These are phyloP conservation scores for Hypoxylon intermedium DNA, from an alignment of 495 filamentous ascomycete genomes.

Conservation along the genomic window DNA sequence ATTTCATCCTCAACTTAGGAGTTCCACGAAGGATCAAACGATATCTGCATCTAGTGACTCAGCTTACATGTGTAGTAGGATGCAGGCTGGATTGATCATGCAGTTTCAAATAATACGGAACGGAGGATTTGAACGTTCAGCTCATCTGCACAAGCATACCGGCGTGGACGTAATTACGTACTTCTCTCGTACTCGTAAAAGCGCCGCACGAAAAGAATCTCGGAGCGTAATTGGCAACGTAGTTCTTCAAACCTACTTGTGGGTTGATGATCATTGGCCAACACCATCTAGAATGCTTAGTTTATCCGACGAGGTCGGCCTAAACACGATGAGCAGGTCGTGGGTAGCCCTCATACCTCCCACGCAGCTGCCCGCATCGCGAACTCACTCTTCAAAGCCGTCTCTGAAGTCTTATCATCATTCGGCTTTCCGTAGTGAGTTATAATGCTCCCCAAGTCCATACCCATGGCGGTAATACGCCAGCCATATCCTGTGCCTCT, in stretches of 20 bases:
- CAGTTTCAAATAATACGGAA: not conserved
- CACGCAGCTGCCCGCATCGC: not conserved
- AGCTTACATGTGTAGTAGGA: not conserved
- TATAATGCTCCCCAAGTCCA: conserved; percentile 96
- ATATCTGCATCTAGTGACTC: not conserved
- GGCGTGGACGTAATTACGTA: too few relatives aligned
- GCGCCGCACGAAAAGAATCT: too few relatives aligned
- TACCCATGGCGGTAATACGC: conserved; percentile 94
- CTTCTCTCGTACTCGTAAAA: too few relatives aligned
- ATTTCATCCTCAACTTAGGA: too few relatives aligned
- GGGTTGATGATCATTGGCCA: too few relatives aligned
- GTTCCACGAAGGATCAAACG: not conserved
- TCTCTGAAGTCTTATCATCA: conserved; percentile 30
- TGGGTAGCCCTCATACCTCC: not conserved
- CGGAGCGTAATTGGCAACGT: too few relatives aligned
- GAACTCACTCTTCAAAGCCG: not conserved
- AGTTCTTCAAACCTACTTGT: too few relatives aligned
- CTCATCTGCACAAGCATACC: too few relatives aligned
- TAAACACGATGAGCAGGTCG: not conserved
- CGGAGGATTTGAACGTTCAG: too few relatives aligned
- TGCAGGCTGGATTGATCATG: not conserved
- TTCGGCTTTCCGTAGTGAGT: conserved; percentile 70
- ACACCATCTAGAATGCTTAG: too few relatives aligned
- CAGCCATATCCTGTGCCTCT: conserved; percentile 72
- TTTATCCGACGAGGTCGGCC: not conserved